Evolutionary conservation across 2,329 filamentous ascomycete species (phyloP), one percentile per base, ranked within the genome.

Genomic region (Aspergillus sp.): DNA sequence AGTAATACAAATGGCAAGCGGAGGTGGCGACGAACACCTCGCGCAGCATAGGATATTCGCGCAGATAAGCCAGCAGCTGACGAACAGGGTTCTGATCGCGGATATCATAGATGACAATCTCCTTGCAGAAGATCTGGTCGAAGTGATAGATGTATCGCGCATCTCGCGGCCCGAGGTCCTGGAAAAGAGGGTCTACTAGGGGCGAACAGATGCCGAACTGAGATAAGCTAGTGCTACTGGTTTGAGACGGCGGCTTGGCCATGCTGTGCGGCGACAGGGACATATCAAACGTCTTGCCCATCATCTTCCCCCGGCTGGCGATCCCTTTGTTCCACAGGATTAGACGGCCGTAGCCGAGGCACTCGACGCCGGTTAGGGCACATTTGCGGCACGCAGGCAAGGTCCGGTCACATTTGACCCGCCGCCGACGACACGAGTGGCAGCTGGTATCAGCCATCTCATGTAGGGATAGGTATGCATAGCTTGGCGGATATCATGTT

Each of bases 231-330:
- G 26, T 29, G 26, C 7, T 29, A 29, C 26, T 29, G 26, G 2
- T 7, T 29, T 29, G 26, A 29, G 12, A 11, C 9, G 20, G 1
- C 9, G 29, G 22, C 3, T 3, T 7, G 5, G 31, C 2, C 9
- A 24, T 4, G 16, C 22, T 5, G 50, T 12, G 2, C 16, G 7
- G 18, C 7, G 39, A 32, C 20, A 46, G 6, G 2, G 58, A 39
- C 29, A 32, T 10, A 22, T 39, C 31, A 49, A 54, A 62, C 9
- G 59, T 60, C 53, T 59, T 58, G 4, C 59, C 61, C 61, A 60
- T 61, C 61, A 61, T 61, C 54, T 59, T 63, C 12, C 61, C 61
- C 36, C 61, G 47, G 46, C 61, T 63, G 1, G 61, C 59, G 6
- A 63, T 54, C 4, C 61, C 61, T 7, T 59, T 11, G 16, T 57